Evolutionary conservation across 805 yeast species (phyloP), one percentile per base, ranked within the genome.

Genomic region (Saccharomycopsis babjevae): DNA sequence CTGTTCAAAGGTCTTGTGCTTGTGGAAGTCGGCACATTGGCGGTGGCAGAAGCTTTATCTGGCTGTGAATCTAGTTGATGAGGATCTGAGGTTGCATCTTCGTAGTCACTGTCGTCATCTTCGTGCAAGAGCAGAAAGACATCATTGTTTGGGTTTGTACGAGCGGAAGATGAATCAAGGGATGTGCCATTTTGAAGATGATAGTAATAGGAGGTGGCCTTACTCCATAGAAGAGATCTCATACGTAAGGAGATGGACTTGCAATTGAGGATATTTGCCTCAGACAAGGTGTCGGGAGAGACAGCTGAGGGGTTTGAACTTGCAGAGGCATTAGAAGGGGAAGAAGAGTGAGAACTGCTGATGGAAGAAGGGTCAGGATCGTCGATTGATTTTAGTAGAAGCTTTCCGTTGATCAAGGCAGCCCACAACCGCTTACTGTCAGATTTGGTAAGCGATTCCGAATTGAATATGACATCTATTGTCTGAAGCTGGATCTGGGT

Each of bases 301-400:
- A 40, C 36, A 56, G 5, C 34, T 52, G 25, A 20, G 38, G 58
- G 57, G 60, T 22, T 57, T n/a, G 30, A 13, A 32, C 8, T 50
- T 22, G 54, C 34, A 22, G 54, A 22, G 6, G 32, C 18, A 11
- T 36, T 16, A 6, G 32, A 22, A 25, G 6, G 25, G 32, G 52
- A 8, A 25, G n/a, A 7, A 8, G 30, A 25, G 32, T 22, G 25
- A 10, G 28, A 16, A n/a, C 38, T 34, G 38, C 38, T 34, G 38
- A 13, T 10, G 10, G 38, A 34, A 2, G 38, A 34, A 34, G 32
- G 36, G 4, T 52, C 40, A 5, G 6, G 38, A 15, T 74, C 73
- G 36, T 68, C 67, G 54, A 83, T 70, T 59, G 83, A 76, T 18
- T 76, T 75, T 30, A 71, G 68, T 82, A 87, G 83, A 1, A 80